Evolutionary conservation across 129 eudicot species (phyloP), one percentile per base, ranked within the genome.

Genomic region (Smallanthus sonchifolius): DNA sequence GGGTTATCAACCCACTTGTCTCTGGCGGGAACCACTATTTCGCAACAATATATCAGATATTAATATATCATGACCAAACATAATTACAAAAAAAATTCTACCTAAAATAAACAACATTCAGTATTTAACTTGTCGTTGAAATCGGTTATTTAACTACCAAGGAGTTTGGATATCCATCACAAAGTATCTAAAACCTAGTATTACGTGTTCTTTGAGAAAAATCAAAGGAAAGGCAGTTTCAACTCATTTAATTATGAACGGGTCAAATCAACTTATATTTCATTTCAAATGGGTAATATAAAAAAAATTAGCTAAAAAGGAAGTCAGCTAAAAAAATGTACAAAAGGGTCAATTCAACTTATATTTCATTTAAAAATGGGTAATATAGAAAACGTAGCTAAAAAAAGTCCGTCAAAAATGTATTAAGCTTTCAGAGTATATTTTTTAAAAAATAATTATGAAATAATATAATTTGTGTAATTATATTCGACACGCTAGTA

Each of bases 11-110:
- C 14, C 93, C 91, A 80, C 85, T 85, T 84, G 82, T 82, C 86
- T 87, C 92, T 35, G 82, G 88, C 54, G 97, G 95, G 60, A 82
- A 83, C 97, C 97, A 91, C 97, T 91, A 60, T 67, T 35, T 34
- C 49, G 16, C 57, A 54, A 32, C 44, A 76, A 56, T 67, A 20
- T 59, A 17, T 77, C 49, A 56, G 24, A 76, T 16, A 55, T 32
- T 28, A 42, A 56, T n/a, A 76, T 16, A 55, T 32, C 37, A 42
- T 20, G 49, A 67, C 69, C 6, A 44, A n/a, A 42, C 43, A 45
- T 32, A 24, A 34, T 42, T 6, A 76, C 20, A 17, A 7, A 67
- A 19, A 38, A 19, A 6, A 19, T n/a, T 66, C 16, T 4, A 66
- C 37, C 40, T 42, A 3, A 19, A 65, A 17, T 65, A 40, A 65